A percentile compares a stretch with the other conserved stretches of the same genome.
Evolutionary conservation across 768 basidiomycete genomes (phyloP).

Genomic region (Pholiota molesta): DNA sequence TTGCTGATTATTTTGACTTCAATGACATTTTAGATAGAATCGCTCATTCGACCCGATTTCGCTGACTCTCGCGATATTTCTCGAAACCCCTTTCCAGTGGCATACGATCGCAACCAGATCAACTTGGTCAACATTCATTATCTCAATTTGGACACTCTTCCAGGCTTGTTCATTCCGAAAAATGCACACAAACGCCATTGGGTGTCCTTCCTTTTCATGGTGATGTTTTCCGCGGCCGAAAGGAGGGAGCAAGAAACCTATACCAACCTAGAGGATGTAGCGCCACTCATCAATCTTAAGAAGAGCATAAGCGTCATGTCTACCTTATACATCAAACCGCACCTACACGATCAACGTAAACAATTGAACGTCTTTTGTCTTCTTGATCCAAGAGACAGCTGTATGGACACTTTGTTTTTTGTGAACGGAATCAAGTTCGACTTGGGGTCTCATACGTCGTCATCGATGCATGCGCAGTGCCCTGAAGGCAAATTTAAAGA

Average conservation of each 20-base stretch:
- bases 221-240: neutral
- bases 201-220: neutral
- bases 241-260: neutral
- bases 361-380: neutral
- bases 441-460: neutral
- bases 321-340: neutral
- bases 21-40: neutral
- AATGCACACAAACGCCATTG: neutral
- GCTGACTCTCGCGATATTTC: neutral
- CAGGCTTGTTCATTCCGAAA: neutral
- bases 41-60: neutral
- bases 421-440: neutral
- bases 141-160: neutral
- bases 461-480: slow-evolving; percentile 47
- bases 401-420: neutral
- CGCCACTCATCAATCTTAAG: neutral
- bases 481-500: slow-evolving; percentile 31
- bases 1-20: neutral
- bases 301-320: neutral
- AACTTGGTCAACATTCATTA: neutral
- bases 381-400: neutral
- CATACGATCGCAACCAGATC: neutral
- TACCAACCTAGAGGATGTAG: neutral
- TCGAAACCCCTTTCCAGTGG: neutral
- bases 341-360: neutral